A percentile compares a stretch with the other conserved stretches of the same genome.
Evolutionary conservation across 805 yeast species (phyloP).

Genomic region (Wickerhamiella azyma): DNA sequence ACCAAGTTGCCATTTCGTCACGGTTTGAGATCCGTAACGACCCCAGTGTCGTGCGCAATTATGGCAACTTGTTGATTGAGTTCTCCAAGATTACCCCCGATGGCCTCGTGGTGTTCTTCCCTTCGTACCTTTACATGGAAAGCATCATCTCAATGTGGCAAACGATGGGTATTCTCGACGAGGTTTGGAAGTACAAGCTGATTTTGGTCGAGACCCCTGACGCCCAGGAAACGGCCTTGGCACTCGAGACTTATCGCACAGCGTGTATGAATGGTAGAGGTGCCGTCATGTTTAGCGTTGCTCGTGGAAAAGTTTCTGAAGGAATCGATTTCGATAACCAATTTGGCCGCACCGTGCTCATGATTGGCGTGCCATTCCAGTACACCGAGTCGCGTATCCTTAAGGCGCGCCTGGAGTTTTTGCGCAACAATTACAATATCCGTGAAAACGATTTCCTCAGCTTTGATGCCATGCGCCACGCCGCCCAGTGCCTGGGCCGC

Average conservation of each 20-base stretch:
- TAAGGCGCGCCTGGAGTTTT: constrained; percentile 85
- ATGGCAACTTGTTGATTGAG: constrained; percentile 84
- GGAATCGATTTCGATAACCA: constrained; percentile 99
- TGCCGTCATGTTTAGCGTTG: constrained; percentile 89
- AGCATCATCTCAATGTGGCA: constrained; percentile 98
- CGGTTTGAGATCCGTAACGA: constrained; percentile 94
- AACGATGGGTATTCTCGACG: constrained; percentile 93
- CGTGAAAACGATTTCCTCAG: constrained; percentile 89
- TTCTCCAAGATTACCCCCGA: constrained; percentile 94
- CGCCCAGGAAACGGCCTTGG: constrained; percentile 94
- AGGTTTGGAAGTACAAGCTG: constrained; percentile 94
- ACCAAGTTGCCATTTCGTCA: constrained; percentile 93
- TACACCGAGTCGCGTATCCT: constrained; percentile 93
- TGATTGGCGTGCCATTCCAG: constrained; percentile 99
- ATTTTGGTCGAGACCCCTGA: constrained; percentile 97
- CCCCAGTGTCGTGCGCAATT: constrained; percentile 93
- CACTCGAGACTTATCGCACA: constrained; percentile 85
- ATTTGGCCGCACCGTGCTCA: constrained; percentile 89
- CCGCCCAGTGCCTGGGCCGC: constrained; percentile 96
- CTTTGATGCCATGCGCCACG: constrained; percentile 99
- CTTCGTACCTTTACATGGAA: constrained; percentile 95
- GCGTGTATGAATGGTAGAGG: constrained; percentile 98
- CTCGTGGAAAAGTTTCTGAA: constrained; percentile 97
- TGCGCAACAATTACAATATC: constrained; percentile 85
- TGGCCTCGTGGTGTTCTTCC: constrained; percentile 95